Evolutionary conservation across 257 asterid genomes (phyloP), one percentile per base, ranked within the genome.

Genomic region (Eucommia ulmoides): DNA sequence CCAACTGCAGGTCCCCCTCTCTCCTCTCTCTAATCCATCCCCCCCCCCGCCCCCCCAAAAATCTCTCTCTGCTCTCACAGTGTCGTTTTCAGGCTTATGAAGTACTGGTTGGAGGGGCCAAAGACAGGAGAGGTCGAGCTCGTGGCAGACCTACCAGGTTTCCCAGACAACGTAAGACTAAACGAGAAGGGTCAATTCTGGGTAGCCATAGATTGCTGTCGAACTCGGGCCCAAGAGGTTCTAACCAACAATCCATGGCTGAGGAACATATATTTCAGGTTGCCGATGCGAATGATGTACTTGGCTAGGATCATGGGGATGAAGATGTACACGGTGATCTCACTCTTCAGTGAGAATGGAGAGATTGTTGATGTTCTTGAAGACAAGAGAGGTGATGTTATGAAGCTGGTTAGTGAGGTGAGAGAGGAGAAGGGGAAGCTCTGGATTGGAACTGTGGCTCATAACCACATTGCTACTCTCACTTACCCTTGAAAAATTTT

Each of bases 371-470:
- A 91, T 57, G 96, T 80, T 52, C 93, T 91, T 55, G 94, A 86
- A 55, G 98, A 91, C 50, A 75, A 57, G 63, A 51, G 72, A n/a
- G 98, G 98, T 20, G 68, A 44, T 25, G 93, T 78, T 33, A 81
- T 91, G 93, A 79, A 81, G 83, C 54, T 91, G 2, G 85, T 86
- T 22, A 91, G 98, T 72, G 98, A 91, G 65, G 96, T 86, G 18
- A 83, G 63, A 33, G 88, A 91, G 70, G 64, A 44, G 19, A 68
- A 81, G 16, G 96, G 98, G 18, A 86, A 70, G 51, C 33, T 89
- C 59, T 89, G 96, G 96, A 76, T 89, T 65, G 96, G 97, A 18
- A 88, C 96, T 21, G 97, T 88, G 71, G 93, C 82, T 60, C 93
- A 88, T 63, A 88, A 88, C 62, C 96, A 88, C 56, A 84, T 88